phyloP scores from a whole-genome alignment of 805 yeast species.

The Hanseniaspora nectarophila region DNA sequence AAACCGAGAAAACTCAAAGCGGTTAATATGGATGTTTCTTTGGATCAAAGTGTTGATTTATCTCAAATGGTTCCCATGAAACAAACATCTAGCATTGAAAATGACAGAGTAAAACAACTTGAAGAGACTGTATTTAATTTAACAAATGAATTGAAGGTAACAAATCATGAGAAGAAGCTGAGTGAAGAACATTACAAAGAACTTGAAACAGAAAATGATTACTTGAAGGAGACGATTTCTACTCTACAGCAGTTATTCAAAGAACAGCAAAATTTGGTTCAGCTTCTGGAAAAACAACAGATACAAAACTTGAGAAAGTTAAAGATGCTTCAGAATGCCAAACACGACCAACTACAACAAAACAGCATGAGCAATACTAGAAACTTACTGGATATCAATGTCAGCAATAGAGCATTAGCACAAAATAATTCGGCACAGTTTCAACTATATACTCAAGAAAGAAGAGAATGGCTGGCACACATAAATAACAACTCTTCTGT shows the following conservation, averaged over 20 bases:
- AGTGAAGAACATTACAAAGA: conserved; percentile 5
- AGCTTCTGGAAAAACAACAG: conserved; percentile 11
- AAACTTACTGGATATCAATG: background rate
- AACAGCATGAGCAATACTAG: background rate
- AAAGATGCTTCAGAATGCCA: background rate
- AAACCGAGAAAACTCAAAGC: conserved; percentile 17
- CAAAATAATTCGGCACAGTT: conserved; percentile 3
- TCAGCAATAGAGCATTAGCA: background rate
- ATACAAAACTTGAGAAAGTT: conserved; percentile 8
- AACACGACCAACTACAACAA: background rate
- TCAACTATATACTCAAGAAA: conserved; percentile 6
- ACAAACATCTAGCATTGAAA: background rate
- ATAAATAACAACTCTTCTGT: background rate
- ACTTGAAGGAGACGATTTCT: conserved; percentile 6
- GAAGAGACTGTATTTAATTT: background rate
- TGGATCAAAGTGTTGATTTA: background rate
- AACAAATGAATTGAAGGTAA: conserved; percentile 11
- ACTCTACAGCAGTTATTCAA: conserved; percentile 7
- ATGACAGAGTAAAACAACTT: background rate
- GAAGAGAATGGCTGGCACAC: conserved; percentile 6
- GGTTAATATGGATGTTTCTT: conserved; percentile 4
- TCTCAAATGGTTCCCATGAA: background rate
- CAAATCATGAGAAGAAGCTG: conserved; percentile 12
- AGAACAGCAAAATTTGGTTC: conserved; percentile 13
- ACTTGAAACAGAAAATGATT: conserved; percentile 9